phyloP scores from a whole-genome alignment of 306 rosid species.

The Acacia crassicarpa region DNA sequence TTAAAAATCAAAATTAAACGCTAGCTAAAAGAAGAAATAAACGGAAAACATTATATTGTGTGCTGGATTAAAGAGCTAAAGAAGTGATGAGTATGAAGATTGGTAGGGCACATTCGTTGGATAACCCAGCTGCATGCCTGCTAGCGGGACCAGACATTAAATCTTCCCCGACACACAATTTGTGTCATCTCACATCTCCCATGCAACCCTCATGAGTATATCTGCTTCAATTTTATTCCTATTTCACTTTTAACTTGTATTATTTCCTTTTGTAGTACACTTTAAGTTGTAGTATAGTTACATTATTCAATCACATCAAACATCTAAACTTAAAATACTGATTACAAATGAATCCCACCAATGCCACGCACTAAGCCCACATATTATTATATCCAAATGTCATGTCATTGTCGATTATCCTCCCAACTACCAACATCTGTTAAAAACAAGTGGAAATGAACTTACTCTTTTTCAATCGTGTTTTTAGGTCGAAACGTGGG shows the following conservation, averaged over 20 bases:
- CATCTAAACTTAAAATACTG: background rate
- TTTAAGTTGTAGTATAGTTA: no score
- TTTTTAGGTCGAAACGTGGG: no score
- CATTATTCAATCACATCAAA: background rate
- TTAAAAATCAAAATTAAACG: no score
- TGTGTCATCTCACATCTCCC: background rate
- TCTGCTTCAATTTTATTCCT: background rate
- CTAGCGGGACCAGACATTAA: background rate
- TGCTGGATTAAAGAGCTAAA: background rate
- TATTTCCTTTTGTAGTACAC: background rate
- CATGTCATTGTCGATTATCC: no score
- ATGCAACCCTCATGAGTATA: background rate
- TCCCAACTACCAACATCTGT: no score
- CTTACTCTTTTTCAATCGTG: no score
- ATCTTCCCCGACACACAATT: background rate
- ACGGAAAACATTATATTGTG: background rate
- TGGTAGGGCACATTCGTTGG: background rate
- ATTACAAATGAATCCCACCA: background rate
- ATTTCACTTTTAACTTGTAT: background rate
- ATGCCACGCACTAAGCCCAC: background rate
- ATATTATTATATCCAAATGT: background rate
- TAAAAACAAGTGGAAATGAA: no score
- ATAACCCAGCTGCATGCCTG: background rate
- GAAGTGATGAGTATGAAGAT: background rate
- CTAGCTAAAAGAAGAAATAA: background rate